Percentiles rank a stretch among this genome's conserved stretches.
phyloP scores from a whole-genome alignment of 2,329 filamentous ascomycete genomes.

The Ceratocystis destructans region DNA sequence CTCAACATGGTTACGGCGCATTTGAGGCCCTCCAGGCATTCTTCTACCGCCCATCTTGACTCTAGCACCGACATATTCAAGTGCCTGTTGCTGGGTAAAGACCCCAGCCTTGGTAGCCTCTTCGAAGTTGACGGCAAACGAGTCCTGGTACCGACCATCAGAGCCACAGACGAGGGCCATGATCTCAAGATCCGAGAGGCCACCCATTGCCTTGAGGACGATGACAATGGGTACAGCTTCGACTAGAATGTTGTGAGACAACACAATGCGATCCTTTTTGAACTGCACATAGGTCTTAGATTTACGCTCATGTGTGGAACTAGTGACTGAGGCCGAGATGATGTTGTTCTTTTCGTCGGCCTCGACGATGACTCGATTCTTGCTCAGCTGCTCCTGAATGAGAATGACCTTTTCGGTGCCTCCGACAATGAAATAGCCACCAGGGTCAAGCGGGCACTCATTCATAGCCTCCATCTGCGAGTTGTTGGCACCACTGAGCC shows the following conservation, averaged over 20 bases:
- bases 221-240: slow-evolving; percentile 95
- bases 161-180: slow-evolving; percentile 78
- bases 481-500: slow-evolving; percentile 70
- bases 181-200: slow-evolving; percentile 90
- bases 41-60: slow-evolving; percentile 74
- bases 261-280: slow-evolving; percentile 81
- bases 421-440: slow-evolving; percentile 94
- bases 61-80: slow-evolving; percentile 78
- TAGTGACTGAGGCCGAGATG: slow-evolving; percentile 90
- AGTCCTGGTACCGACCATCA: slow-evolving; percentile 81
- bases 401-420: slow-evolving; percentile 98
- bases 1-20: slow-evolving; percentile 67
- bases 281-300: slow-evolving; percentile 93
- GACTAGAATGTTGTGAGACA: slow-evolving; percentile 84
- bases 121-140: slow-evolving; percentile 91
- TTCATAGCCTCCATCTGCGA: slow-evolving; percentile 82
- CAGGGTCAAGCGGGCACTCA: slow-evolving; percentile 89
- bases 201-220: slow-evolving; percentile 80
- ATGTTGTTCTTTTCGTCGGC: slow-evolving; percentile 82
- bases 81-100: slow-evolving; percentile 84
- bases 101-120: slow-evolving; percentile 73
- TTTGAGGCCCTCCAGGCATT: slow-evolving; percentile 36
- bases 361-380: slow-evolving; percentile 97
- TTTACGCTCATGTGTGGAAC: slow-evolving; percentile 93
- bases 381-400: slow-evolving; percentile 96